Percentiles rank a stretch among this genome's conserved stretches.
Evolutionary conservation across 2,329 filamentous ascomycete species (phyloP).

Genomic region (Claviceps purpurea): DNA sequence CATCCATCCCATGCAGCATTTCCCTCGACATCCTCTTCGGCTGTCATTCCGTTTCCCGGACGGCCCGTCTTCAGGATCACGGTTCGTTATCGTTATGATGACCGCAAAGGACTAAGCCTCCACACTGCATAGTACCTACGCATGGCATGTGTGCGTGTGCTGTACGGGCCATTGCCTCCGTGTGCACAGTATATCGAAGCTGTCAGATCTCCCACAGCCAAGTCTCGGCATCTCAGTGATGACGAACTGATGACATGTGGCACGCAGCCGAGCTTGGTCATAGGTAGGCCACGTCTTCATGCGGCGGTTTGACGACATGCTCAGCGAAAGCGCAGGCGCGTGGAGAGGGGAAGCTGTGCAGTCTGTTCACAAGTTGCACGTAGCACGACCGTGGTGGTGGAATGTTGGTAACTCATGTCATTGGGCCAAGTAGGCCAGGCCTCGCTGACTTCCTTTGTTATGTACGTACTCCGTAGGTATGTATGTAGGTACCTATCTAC

Average conservation of each 20-base stretch:
- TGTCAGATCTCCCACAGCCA: neutral
- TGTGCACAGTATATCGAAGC: neutral
- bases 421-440: too few species aligned
- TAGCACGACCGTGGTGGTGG: too few species aligned
- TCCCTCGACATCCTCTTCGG: constrained; percentile 1
- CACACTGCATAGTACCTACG: neutral
- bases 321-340: neutral
- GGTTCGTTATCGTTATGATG: neutral
- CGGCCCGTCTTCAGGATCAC: constrained; percentile 5
- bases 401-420: too few species aligned
- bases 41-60: constrained; percentile 3
- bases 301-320: neutral
- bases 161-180: neutral
- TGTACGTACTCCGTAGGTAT: too few species aligned
- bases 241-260: neutral
- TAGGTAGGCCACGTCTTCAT: neutral
- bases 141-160: neutral
- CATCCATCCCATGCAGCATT: constrained; percentile 5
- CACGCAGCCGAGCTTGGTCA: neutral
- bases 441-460: too few species aligned
- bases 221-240: neutral
- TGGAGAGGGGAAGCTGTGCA: neutral
- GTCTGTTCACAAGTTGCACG: too few species aligned
- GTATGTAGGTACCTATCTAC: too few species aligned
- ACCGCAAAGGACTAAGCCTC: neutral